Base-by-base conservation (phyloP, 2,329 filamentous ascomycete genomes). In the Hymenoscyphus scutula region DNA sequence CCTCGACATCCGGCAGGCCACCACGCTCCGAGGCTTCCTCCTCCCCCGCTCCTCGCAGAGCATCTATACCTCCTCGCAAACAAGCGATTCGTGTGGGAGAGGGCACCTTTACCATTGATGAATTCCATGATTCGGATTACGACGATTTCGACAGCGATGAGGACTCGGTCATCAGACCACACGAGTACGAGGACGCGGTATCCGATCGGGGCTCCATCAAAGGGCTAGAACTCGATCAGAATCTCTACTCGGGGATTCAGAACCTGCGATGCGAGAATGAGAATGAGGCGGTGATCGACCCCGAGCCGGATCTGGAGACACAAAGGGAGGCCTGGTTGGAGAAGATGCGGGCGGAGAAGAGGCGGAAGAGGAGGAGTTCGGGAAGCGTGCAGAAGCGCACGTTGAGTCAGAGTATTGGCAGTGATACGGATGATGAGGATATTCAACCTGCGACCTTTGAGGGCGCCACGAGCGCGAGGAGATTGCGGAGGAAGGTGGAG, bases 361-460 rank as follows among this genome's bases (percentile, higher is more conserved):
- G 71, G n/a, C 59, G 68, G 25, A 71, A 70, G 62, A 66, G 73
- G 37, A 67, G 72, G 55, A 71, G 69, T 56, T 71, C 68, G 4
- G 67, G 67, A 15, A 72, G 67, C 56, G 67, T 73, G 19, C 71
- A 72, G 55, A 75, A 75, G 62, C 62, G 73, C 19, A 72, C 69
- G 7, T 53, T 73, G 10, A 70, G 66, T 37, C 68, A 74, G 63
- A 74, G 72, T 60, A 72, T 75, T 38, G 73, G 73, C 6, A 72
- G 70, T 60, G 73, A 72, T 62, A 74, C 71, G 3, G 73, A 75
- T 57, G 72, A 75, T 15, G 72, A 74, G 57, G 73, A 75, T 58
- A 61, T 75, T 34, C 65, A 70, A 56, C 69, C 71, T 8, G 65
- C 68, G 17, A 66, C 63, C n/a, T 67, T 70, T 37, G 67, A 72